Percentiles rank a stretch among this genome's conserved stretches.
Conservation (phyloP, 768 basidiomycete genomes). For the Mycena latifolia region DNA sequence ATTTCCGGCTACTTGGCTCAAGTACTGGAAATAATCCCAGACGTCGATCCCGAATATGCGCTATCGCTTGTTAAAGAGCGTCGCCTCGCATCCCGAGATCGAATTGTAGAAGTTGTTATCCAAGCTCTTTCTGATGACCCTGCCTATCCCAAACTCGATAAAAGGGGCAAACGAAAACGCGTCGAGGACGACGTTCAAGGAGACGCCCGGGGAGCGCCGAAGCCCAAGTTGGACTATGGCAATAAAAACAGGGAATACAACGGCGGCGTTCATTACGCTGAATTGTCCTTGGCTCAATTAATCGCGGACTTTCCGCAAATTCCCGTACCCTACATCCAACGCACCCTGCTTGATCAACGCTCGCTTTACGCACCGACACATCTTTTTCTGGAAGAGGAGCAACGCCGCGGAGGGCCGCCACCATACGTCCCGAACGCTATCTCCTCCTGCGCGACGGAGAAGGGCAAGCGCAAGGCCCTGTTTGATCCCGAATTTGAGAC, state of each 20-base stretch:
- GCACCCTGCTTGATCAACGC: conserved; percentile 50
- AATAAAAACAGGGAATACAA: conserved; percentile 56
- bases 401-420: conserved; percentile 42
- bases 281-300: conserved; percentile 66
- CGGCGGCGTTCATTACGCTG: conserved; percentile 60
- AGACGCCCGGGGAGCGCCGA: conserved; percentile 43
- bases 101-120: conserved; percentile 66
- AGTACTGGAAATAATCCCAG: conserved; percentile 78
- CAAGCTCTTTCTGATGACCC: conserved; percentile 73
- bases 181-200: conserved; percentile 49
- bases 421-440: conserved; percentile 53
- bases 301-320: conserved; percentile 68
- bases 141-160: conserved; percentile 66
- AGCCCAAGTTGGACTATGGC: conserved; percentile 66
- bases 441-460: conserved; percentile 44
- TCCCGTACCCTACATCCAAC: conserved; percentile 66
- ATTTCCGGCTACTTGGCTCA: conserved; percentile 53
- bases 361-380: conserved; percentile 77
- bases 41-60: conserved; percentile 71
- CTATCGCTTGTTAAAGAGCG: conserved; percentile 60
- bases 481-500: conserved; percentile 60
- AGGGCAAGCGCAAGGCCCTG: conserved; percentile 55
- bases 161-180: conserved; percentile 48
- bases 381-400: conserved; percentile 58
- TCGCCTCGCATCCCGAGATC: conserved; percentile 47